Percentiles rank a stretch among this genome's conserved stretches.
phyloP scores from a whole-genome alignment of 345 rosid species.

The Heritiera fomes region DNA sequence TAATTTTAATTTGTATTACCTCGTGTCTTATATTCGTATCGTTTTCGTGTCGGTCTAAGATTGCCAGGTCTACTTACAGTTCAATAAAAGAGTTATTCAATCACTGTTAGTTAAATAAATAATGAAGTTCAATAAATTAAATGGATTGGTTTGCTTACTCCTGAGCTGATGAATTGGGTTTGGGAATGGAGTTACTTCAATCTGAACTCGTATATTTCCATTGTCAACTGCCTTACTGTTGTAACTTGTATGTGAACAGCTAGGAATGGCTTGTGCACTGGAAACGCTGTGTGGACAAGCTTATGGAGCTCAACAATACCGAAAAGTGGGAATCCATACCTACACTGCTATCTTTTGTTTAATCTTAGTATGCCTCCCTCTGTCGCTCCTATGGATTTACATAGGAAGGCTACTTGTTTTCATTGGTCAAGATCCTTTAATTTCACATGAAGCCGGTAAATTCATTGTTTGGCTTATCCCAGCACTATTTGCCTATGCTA shows the following conservation, averaged over 20 bases:
- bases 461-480: conserved; percentile 23
- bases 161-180: background rate
- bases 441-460: conserved; percentile 37
- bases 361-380: conserved; percentile 35
- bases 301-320: conserved; percentile 49
- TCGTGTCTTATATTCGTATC: too few species aligned
- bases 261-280: conserved; percentile 47
- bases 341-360: conserved; percentile 45
- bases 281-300: conserved; percentile 53
- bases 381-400: conserved; percentile 40
- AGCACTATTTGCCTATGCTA: conserved; percentile 25
- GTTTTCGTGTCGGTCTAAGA: too few species aligned
- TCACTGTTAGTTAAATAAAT: background rate
- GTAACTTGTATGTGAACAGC: conserved; percentile 17
- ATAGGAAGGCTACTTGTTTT: conserved; percentile 40
- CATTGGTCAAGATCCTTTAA: conserved; percentile 42
- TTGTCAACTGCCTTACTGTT: background rate
- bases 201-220: background rate
- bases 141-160: background rate
- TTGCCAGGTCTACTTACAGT: too few species aligned
- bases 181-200: background rate
- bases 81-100: background rate
- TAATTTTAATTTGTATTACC: too few species aligned
- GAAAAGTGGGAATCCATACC: conserved; percentile 39
- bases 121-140: background rate